These are phyloP conservation scores for Cantharellus cinnabarinus DNA, from an alignment of 768 basidiomycete genomes.

Conservation along the genomic window DNA sequence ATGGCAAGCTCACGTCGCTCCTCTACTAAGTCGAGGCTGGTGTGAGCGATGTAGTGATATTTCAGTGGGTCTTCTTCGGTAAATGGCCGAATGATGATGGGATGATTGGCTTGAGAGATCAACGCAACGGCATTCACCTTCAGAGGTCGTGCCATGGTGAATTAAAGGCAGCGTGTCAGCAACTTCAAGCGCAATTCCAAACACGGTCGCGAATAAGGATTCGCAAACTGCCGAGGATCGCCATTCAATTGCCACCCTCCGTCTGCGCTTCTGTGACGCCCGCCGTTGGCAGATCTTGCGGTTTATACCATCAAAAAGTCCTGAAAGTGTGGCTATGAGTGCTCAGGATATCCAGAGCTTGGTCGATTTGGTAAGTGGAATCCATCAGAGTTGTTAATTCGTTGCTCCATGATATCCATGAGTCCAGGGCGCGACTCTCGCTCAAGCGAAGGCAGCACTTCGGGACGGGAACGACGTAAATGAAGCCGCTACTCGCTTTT, in stretches of 20 bases:
- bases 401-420: not conserved
- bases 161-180: not conserved
- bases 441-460: conserved; percentile 70
- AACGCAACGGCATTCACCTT: conserved; percentile 43
- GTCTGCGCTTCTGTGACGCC: no score
- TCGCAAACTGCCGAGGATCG: no score
- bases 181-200: not conserved
- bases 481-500: conserved; percentile 73
- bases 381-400: not conserved
- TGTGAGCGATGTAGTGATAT: conserved; percentile 84
- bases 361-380: conserved; percentile 32
- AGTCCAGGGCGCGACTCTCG: conserved; percentile 53
- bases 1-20: conserved; percentile 48
- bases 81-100: conserved; percentile 59
- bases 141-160: not conserved
- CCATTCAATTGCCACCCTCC: no score
- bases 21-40: conserved; percentile 75
- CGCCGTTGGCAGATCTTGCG: no score
- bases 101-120: conserved; percentile 67
- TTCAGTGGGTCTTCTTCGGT: conserved; percentile 38
- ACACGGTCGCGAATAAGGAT: not conserved
- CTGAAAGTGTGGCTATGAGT: not conserved
- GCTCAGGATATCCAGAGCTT: conserved; percentile 33
- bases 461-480: conserved; percentile 72
- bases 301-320: not conserved